These are phyloP conservation scores for Juglanconis sp. DNA, from an alignment of 2,329 filamentous ascomycete genomes.

Conservation along the genomic window DNA sequence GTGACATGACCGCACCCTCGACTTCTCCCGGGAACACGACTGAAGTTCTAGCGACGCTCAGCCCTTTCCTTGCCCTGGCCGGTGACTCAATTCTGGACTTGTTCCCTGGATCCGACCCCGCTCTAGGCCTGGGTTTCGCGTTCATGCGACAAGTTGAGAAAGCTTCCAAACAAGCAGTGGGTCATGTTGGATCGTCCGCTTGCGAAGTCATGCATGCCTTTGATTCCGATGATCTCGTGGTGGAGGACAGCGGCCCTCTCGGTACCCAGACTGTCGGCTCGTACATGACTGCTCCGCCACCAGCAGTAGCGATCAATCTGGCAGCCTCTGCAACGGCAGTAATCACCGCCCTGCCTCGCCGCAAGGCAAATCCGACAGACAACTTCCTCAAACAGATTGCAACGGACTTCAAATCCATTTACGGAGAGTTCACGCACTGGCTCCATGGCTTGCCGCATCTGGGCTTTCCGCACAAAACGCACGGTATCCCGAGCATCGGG, in stretches of 20 bases:
- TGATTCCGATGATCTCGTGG: constrained; percentile 21
- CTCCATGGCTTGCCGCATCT: constrained; percentile 9
- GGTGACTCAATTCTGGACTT: constrained; percentile 17
- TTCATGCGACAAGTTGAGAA: constrained; percentile 19
- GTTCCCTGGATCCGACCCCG: constrained; percentile 19
- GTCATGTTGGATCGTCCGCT: constrained; percentile 15
- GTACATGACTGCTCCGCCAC: constrained; percentile 21
- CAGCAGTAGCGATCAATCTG: constrained; percentile 17
- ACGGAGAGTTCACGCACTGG: constrained; percentile 12
- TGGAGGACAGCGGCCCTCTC: constrained; percentile 20
- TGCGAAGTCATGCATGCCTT: constrained; percentile 21
- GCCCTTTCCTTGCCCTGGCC: constrained; percentile 17
- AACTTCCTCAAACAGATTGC: constrained; percentile 17
- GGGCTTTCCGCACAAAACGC: background rate
- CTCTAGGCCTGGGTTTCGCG: constrained; percentile 17
- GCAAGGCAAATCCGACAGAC: constrained; percentile 17
- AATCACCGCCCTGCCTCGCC: constrained; percentile 6
- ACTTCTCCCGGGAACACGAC: constrained; percentile 10
- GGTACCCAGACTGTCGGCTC: constrained; percentile 20
- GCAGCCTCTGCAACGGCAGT: constrained; percentile 14
- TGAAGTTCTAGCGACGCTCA: constrained; percentile 19
- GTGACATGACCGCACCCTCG: background rate
- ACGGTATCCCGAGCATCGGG: background rate
- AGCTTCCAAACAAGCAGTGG: constrained; percentile 19
- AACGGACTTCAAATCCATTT: constrained; percentile 9